These are phyloP conservation scores for Exophiala viscosa DNA, from an alignment of 2,329 filamentous ascomycete genomes.

Conservation along the genomic window DNA sequence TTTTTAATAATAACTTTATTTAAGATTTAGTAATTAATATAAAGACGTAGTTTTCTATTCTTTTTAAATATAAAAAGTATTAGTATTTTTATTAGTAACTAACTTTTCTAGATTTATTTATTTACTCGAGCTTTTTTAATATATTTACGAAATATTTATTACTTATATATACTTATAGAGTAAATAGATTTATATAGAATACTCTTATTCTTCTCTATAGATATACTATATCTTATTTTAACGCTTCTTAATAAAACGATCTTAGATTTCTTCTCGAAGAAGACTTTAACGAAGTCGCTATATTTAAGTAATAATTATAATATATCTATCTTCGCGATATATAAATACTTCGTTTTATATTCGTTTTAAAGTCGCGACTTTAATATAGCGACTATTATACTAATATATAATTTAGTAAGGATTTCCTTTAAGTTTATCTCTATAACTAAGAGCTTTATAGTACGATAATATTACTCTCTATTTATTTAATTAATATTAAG, in stretches of 20 bases:
- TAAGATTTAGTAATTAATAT: constrained; percentile 29
- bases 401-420: too few species aligned
- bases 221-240: constrained; percentile 1
- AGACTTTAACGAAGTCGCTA: too few species aligned
- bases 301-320: too few species aligned
- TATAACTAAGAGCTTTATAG: too few species aligned
- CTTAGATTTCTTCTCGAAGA: too few species aligned
- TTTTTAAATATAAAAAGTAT: constrained; percentile 30
- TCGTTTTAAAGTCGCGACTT: background rate
- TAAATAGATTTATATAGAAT: background rate
- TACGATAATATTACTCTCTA: too few species aligned
- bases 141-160: constrained; percentile 1
- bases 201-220: background rate
- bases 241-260: background rate
- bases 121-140: constrained; percentile 5
- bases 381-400: too few species aligned
- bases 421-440: too few species aligned
- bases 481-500: background rate
- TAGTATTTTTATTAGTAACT: constrained; percentile 2
- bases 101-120: constrained; percentile 1
- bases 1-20: constrained; percentile 33
- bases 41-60: constrained; percentile 22
- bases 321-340: too few species aligned
- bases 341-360: too few species aligned
- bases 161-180: background rate